phyloP scores from a whole-genome alignment of 257 asterid species.

The Fraxinus cuspidata region DNA sequence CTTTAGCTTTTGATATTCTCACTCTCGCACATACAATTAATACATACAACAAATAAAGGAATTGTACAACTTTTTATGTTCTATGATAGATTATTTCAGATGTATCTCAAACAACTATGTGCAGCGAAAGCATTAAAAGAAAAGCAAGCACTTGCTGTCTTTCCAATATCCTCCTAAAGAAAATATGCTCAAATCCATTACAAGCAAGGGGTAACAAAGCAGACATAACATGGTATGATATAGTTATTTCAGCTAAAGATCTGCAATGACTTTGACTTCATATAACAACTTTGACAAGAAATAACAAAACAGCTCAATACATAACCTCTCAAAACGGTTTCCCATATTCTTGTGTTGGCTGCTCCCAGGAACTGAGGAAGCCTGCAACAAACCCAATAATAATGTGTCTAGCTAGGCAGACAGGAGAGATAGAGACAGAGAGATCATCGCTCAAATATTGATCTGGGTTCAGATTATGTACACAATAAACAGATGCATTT shows the following conservation, averaged over 20 bases:
- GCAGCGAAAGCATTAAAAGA: neutral
- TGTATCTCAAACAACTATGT: neutral
- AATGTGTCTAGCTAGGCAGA: neutral
- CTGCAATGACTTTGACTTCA: neutral
- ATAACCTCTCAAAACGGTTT: constrained; percentile 56
- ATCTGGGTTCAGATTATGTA: neutral
- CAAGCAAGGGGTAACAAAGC: neutral
- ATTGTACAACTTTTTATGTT: constrained; percentile 4
- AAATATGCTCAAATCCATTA: neutral
- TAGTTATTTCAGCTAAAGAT: neutral
- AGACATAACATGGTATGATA: neutral
- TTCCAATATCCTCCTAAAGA: neutral
- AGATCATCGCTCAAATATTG: neutral
- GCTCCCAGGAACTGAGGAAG: constrained; percentile 67
- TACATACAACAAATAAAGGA: neutral
- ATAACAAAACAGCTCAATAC: constrained; percentile 9
- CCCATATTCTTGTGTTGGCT: constrained; percentile 63
- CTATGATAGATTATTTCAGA: constrained; percentile 32
- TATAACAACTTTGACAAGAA: neutral
- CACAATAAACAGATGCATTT: constrained; percentile 1
- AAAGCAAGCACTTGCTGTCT: neutral
- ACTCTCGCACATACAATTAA: neutral
- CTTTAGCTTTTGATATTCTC: neutral
- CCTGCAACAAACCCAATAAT: constrained; percentile 41
- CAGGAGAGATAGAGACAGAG: neutral